Evolutionary conservation across 2,329 filamentous ascomycete species (phyloP), one percentile per base, ranked within the genome.

Genomic region (Chrysoporthe austroafricana): DNA sequence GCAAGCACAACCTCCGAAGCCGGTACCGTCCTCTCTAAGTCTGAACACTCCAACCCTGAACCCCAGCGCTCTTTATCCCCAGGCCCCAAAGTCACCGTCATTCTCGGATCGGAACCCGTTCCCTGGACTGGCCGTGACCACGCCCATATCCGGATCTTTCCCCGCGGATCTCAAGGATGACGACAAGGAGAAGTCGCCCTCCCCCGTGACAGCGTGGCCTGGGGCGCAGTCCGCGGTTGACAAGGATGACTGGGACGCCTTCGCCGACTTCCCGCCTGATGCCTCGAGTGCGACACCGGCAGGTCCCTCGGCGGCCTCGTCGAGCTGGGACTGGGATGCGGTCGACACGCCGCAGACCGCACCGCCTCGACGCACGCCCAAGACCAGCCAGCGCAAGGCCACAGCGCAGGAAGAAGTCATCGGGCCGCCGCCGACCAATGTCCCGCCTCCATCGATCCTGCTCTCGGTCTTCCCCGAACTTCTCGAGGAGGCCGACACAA

Each of bases 371-470:
- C 59, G 39, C 59, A 52, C 62, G 21, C 64, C 18, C 60, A 74
- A 62, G 69, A 75, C 36, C 63, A 44, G 66, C 70, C 57, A 62
- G 67, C 42, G 61, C 70, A 72, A 72, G 56, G 18, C 64, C 14
- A 64, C 64, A 7, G 59, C 52, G 21, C 21, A 32, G 5, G 44
- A 65, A 18, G 58, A 67, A 21, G 77, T 81, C 66, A 75, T 77
- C 50, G 76, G 77, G 5, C 80, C 83, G 34, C 91, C 93, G 6
- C 94, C 94, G 5, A 93, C 89, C 21, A 97, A 97, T 74, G 89
- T 97, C 8, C 95, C 95, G 11, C 95, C 95, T 4, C 95, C 95
- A 1, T 92, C 92, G 0, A 85, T 97, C 26, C 83, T 98, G 16
- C 84, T 98, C 32, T 89, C 91, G 9, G 78, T 93, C 8, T 93